phyloP scores from a whole-genome alignment of 2,329 filamentous ascomycete genomes.

The Drechslera avenae region DNA sequence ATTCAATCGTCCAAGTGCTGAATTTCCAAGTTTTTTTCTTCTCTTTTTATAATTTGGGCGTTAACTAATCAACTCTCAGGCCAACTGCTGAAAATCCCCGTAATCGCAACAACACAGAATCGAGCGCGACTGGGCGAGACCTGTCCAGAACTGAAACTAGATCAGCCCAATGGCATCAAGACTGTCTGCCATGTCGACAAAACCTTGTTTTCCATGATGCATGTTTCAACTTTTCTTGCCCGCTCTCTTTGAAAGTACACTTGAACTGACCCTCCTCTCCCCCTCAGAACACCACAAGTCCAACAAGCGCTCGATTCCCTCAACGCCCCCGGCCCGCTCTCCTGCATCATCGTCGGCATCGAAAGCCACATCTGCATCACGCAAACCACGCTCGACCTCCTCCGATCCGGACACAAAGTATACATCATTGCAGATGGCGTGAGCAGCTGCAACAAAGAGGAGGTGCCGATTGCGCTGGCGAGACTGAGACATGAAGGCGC shows the following conservation, averaged over 20 bases:
- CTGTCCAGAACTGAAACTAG: constrained; percentile 69
- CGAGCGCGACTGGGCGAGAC: constrained; percentile 77
- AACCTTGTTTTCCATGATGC: constrained; percentile 85
- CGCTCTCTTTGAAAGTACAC: too few relatives aligned
- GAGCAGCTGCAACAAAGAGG: constrained; percentile 81
- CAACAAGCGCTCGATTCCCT: constrained; percentile 51
- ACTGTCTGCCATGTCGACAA: constrained; percentile 75
- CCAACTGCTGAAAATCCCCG: constrained; percentile 71
- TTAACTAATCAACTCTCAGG: constrained; percentile 30
- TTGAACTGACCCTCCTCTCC: neutral
- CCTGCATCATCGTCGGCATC: constrained; percentile 82
- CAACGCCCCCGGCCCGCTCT: constrained; percentile 28
- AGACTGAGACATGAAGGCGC: constrained; percentile 77
- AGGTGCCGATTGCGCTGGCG: constrained; percentile 78
- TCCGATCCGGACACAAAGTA: constrained; percentile 75
- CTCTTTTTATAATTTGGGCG: too few relatives aligned
- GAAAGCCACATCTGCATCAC: constrained; percentile 94
- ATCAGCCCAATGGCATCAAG: constrained; percentile 56
- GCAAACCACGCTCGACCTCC: constrained; percentile 80
- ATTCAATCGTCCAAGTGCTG: too few relatives aligned
- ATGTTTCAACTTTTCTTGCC: constrained; percentile 1
- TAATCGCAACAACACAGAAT: constrained; percentile 87
- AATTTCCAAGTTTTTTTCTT: too few relatives aligned
- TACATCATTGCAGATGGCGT: constrained; percentile 90
- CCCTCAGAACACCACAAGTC: constrained; percentile 69